Base-by-base conservation (phyloP, 768 basidiomycete genomes). In the Sporobolomyces pararoseus region DNA sequence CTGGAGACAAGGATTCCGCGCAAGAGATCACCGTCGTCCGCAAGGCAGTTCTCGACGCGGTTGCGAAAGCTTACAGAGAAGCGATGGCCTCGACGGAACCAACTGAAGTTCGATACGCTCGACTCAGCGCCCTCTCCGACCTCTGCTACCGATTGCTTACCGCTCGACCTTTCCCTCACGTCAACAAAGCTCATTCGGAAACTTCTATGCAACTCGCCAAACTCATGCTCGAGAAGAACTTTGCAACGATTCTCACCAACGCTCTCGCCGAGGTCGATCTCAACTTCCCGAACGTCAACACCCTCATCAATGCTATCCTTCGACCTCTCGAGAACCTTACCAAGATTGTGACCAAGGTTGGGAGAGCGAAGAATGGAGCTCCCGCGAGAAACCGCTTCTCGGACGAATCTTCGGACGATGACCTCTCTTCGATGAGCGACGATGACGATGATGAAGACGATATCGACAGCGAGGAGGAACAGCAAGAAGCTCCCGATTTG, bases 291-390 rank as follows among this genome's bases (percentile, higher is more conserved):
- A 87, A 92, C 75, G 86, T 96, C 70, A 87, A 89, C 58, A 85
- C 85, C 46, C 82, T 97, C 35, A 88, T 97, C n/a, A 87, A 88
- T 21, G 87, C 90, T 0, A 86, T 99, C 66, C 82, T 99, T 51
- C 86, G 88, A 19, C 94, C 96, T 10, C 80, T 99, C 58, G 93
- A 98, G 75, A 85, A 88, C 75, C 79, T 99, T 59, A 90, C 96
- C 23, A 96, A 95, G 79, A 84, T 94, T 63, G 94, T 95, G n/a
- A 97, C 96, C 80, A 97, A 95, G 80, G 94, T 98, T 90, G 95
- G 91, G 57, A 86, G 88, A 49, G 83, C 87, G 60, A 77, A 77
- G 65, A 67, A 66, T 35, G 21, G 78, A 72, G 32, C 77, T 69
- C 44, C 74, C 66, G 52, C 49, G 29, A 34, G 60, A 61, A 31